These are phyloP conservation scores for Hericium coralloides DNA, from an alignment of 768 basidiomycete species.

Conservation along the genomic window DNA sequence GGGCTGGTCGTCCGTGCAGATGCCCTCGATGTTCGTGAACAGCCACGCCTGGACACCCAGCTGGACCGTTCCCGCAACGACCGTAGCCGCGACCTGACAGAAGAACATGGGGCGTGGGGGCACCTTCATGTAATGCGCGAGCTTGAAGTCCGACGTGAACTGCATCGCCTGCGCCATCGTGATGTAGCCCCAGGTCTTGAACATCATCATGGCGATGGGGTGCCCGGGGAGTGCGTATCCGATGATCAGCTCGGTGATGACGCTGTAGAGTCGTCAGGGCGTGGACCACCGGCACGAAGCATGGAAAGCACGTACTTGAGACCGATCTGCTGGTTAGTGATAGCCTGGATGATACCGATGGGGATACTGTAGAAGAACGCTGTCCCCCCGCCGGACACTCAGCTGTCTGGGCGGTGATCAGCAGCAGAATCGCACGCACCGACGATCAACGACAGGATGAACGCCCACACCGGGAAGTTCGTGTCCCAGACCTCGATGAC, in stretches of 20 bases:
- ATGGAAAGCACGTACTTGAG: constrained; percentile 24
- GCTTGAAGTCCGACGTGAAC: constrained; percentile 73
- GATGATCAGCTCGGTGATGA: constrained; percentile 73
- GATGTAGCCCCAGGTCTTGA: constrained; percentile 66
- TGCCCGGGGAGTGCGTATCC: constrained; percentile 75
- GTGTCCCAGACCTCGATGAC: constrained; percentile 66
- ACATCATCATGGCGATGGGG: constrained; percentile 77
- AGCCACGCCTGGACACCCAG: constrained; percentile 72
- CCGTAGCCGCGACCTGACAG: constrained; percentile 57
- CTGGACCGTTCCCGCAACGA: constrained; percentile 63
- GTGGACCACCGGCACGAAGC: background rate
- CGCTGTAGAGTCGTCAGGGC: constrained; percentile 16
- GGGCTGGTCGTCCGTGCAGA: constrained; percentile 44
- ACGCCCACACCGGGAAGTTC: constrained; percentile 61
- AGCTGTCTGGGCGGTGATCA: background rate
- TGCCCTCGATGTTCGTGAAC: constrained; percentile 57
- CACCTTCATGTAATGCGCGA: constrained; percentile 63
- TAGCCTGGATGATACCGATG: constrained; percentile 55
- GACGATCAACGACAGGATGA: constrained; percentile 60
- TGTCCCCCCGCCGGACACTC: background rate
- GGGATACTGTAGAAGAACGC: constrained; percentile 38
- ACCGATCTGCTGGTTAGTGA: constrained; percentile 74
- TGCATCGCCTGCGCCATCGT: constrained; percentile 58
- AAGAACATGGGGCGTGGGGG: constrained; percentile 59
- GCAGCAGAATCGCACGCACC: constrained; percentile 24